Evolutionary conservation across 2,329 filamentous ascomycete species (phyloP), one percentile per base, ranked within the genome.

Genomic region (Penicillium sp.): DNA sequence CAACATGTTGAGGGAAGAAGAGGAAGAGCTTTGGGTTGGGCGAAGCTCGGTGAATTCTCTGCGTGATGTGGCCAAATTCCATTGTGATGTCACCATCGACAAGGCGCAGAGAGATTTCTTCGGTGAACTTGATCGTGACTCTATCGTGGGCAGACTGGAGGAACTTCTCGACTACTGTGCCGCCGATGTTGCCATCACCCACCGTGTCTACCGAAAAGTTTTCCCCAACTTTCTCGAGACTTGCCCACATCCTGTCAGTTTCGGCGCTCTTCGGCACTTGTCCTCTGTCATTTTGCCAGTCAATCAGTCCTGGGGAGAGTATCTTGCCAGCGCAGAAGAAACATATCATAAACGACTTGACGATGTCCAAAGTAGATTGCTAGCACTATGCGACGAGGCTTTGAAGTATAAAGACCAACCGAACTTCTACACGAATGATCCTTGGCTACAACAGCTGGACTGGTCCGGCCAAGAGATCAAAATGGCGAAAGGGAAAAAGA

Each of bases 181-280:
- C 13, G 90, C 90, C 1, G 94, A 99, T 76, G 94, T 99, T 18
- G 86, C 87, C 35, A 87, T 97, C 64, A 99, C 94, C 0, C 94
- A 99, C 67, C 86, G 87, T 46, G 89, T 99, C n/a, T 99, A 93
- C 75, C 88, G 91, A 70, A 91, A 91, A 57, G 92, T 97, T 1
- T 94, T 99, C 61, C 90, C 92, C 1, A 88, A 89, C 56, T 99
- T 97, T 66, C 79, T 97, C 20, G 81, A 91, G 43, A 90, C 89
- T 26, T 99, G 94, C 69, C 94, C 94, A 0, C 95, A 99, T 74
- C 94, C 94, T 0, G 94, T 99, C 67, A 97, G 92, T 75, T 99
- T 99, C 68, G 93, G 91, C 2, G 94, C 94, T 2, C 80, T 99
- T 18, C 85, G 94, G 16, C 94, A 97, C 71, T 81, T 99, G n/a